A percentile compares a stretch with the other conserved stretches of the same genome.
phyloP scores from a whole-genome alignment of 176 grass and related monocot genomes.

The Carex scoparia region DNA sequence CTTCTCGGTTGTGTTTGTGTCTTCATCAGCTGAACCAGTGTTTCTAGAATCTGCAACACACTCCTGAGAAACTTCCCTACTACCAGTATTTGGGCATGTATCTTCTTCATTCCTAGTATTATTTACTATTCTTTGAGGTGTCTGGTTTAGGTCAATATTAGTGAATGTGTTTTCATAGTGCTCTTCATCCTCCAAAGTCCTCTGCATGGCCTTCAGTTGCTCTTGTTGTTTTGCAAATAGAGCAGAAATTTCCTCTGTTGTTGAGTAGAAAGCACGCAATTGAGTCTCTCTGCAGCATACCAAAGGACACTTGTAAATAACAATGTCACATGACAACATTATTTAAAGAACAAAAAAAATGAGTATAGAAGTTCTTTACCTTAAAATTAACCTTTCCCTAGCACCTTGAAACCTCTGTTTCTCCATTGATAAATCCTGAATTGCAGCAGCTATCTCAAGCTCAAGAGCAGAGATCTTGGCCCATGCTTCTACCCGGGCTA shows the following conservation, averaged over 20 bases:
- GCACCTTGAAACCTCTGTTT: slow-evolving; percentile 97
- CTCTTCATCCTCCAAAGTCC: slow-evolving; percentile 92
- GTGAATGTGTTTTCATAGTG: slow-evolving; percentile 64
- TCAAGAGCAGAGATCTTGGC: slow-evolving; percentile 89
- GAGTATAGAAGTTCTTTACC: slow-evolving; percentile 38
- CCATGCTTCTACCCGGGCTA: slow-evolving; percentile 91
- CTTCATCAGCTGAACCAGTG: slow-evolving; percentile 46
- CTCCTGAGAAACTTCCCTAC: slow-evolving; percentile 46
- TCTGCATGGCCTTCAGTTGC: slow-evolving; percentile 98
- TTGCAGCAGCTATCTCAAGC: slow-evolving; percentile 86
- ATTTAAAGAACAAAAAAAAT: slow-evolving; percentile 10
- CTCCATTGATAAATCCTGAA: slow-evolving; percentile 83
- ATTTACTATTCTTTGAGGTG: slow-evolving; percentile 24
- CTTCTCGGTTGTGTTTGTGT: slow-evolving; percentile 45
- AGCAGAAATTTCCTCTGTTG: slow-evolving; percentile 86
- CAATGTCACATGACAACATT: not conserved
- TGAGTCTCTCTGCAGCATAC: slow-evolving; percentile 79
- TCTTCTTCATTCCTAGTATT: slow-evolving; percentile 21
- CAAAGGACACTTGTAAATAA: slow-evolving; percentile 12
- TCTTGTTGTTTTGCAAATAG: slow-evolving; percentile 92
- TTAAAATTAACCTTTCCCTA: slow-evolving; percentile 82
- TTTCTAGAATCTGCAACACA: slow-evolving; percentile 40
- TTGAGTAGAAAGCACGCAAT: slow-evolving; percentile 90
- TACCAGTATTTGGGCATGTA: slow-evolving; percentile 26
- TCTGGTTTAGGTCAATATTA: slow-evolving; percentile 44